Percentiles rank a stretch among this genome's conserved stretches.
These are phyloP conservation scores for Cercophora sp. DNA, from an alignment of 495 filamentous ascomycete genomes.

Conservation along the genomic window DNA sequence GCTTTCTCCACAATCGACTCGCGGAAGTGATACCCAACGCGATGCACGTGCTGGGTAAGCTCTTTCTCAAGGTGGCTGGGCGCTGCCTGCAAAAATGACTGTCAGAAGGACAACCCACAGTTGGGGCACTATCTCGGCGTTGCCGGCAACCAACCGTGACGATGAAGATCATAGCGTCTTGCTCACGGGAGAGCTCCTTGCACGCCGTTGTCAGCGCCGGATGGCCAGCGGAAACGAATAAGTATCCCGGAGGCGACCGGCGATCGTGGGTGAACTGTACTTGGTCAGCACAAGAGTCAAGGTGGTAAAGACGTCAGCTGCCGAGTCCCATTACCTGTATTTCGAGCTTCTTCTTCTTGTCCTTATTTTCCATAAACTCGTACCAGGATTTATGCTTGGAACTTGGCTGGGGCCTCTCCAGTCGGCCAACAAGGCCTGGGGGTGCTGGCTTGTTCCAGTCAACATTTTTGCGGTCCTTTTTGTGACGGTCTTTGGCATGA, in stretches of 20 bases:
- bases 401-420: slow-evolving; percentile 30
- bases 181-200: slow-evolving; percentile 72
- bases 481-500: slow-evolving; percentile 34
- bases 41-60: slow-evolving; percentile 55
- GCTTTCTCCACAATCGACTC: slow-evolving; percentile 49
- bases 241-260: slow-evolving; percentile 69
- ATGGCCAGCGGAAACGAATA: slow-evolving; percentile 78
- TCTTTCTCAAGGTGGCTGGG: slow-evolving; percentile 7
- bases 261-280: slow-evolving; percentile 39
- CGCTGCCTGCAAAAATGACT: slow-evolving; percentile 11
- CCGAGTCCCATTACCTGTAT: slow-evolving; percentile 35
- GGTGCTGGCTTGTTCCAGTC: slow-evolving; percentile 29
- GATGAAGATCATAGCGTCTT: slow-evolving; percentile 65
- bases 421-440: slow-evolving; percentile 27
- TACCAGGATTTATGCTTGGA: slow-evolving; percentile 51
- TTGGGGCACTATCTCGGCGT: background rate
- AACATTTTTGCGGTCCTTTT: slow-evolving; percentile 26
- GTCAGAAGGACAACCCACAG: slow-evolving; percentile 12
- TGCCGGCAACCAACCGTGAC: slow-evolving; percentile 62
- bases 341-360: slow-evolving; percentile 55
- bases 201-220: slow-evolving; percentile 69
- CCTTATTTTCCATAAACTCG: slow-evolving; percentile 51
- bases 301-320: background rate
- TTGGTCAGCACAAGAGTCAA: slow-evolving; percentile 21
- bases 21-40: slow-evolving; percentile 75